phyloP scores from a whole-genome alignment of 2,329 filamentous ascomycete genomes.

The Passalora sequoiae region DNA sequence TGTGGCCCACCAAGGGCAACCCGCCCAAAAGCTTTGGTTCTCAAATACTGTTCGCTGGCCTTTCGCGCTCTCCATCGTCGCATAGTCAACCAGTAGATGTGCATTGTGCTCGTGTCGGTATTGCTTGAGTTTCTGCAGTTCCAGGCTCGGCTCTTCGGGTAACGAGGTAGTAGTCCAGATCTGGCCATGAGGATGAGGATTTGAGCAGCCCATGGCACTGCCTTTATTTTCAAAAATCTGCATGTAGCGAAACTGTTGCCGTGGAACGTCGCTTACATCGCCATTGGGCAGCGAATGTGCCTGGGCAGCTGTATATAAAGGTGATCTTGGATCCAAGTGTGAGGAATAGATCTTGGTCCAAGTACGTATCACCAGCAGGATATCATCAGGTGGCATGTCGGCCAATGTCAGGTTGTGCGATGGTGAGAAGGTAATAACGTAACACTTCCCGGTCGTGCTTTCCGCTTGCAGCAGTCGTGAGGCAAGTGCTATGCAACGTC shows the following conservation, averaged over 20 bases:
- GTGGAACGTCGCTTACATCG: conserved; percentile 50
- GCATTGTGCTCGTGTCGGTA: conserved; percentile 67
- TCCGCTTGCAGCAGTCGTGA: conserved; percentile 74
- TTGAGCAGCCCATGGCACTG: conserved; percentile 95
- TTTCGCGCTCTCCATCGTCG: conserved; percentile 73
- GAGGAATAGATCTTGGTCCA: conserved; percentile 88
- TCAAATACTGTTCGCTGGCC: conserved; percentile 81
- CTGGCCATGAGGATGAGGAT: conserved; percentile 95
- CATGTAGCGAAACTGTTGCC: conserved; percentile 87
- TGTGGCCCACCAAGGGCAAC: conserved; percentile 95
- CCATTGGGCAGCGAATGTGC: conserved; percentile 36
- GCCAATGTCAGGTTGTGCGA: conserved; percentile 88
- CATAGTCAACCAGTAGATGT: conserved; percentile 82
- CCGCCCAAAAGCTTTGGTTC: conserved; percentile 75
- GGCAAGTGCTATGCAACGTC: conserved; percentile 55
- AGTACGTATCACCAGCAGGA: conserved; percentile 75
- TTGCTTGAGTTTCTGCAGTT: conserved; percentile 70
- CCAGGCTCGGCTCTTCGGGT: conserved; percentile 80
- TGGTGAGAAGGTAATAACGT: conserved; percentile 90
- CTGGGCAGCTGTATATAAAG: conserved; percentile 49
- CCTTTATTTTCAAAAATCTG: conserved; percentile 99
- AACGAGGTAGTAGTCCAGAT: conserved; percentile 90
- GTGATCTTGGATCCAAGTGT: conserved; percentile 68
- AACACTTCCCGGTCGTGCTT: conserved; percentile 89
- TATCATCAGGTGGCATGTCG: conserved; percentile 72